Percentiles rank a stretch among this genome's conserved stretches.
Conservation (phyloP, 768 basidiomycete species). For the Lepiota brunneoincarnata region DNA sequence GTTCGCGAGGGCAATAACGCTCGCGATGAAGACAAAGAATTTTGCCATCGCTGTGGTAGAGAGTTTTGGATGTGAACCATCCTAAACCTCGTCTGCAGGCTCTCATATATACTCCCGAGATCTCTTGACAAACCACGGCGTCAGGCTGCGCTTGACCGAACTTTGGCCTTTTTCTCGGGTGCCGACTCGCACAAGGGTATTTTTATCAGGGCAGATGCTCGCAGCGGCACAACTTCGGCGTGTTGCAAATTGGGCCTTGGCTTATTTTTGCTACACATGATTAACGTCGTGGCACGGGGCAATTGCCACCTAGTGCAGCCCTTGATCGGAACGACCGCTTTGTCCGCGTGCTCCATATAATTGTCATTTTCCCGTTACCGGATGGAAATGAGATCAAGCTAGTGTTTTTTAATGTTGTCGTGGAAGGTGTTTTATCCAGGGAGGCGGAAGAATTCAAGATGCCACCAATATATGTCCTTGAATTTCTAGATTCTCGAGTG, state of each 20-base stretch:
- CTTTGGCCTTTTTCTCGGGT: slow-evolving; percentile 11
- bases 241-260: background rate
- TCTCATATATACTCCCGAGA: background rate
- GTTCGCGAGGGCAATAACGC: slow-evolving; percentile 11
- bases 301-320: slow-evolving; percentile 1
- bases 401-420: too few relatives aligned
- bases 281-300: background rate
- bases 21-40: slow-evolving; percentile 8
- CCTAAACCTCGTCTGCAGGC: background rate
- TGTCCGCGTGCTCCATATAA: too few relatives aligned
- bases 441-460: too few relatives aligned
- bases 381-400: too few relatives aligned
- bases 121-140: background rate
- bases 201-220: background rate
- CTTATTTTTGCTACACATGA: slow-evolving; percentile 7
- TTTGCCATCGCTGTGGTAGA: background rate
- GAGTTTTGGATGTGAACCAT: background rate
- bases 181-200: background rate
- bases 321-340: too few relatives aligned
- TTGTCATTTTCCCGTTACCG: too few relatives aligned
- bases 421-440: too few relatives aligned
- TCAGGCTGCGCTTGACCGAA: background rate
- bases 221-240: slow-evolving; percentile 6
- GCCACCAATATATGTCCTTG: too few relatives aligned
- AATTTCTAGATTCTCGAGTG: too few relatives aligned